Evolutionary conservation across 2,329 filamentous ascomycete genomes (phyloP), one percentile per base, ranked within the genome.

Genomic region (Hypoxylon sp.): DNA sequence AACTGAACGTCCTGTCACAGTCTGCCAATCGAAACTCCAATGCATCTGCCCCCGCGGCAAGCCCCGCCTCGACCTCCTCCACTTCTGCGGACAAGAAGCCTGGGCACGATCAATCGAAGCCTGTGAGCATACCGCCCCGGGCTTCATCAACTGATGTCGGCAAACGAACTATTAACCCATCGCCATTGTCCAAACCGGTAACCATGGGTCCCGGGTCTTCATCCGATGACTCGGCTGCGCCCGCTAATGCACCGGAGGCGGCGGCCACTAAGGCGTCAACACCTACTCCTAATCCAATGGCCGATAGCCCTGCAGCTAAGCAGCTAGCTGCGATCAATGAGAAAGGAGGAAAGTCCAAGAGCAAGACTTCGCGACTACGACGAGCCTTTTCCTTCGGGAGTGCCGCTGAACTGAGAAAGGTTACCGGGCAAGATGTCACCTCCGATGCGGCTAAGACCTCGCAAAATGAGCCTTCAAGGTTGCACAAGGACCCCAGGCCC

Each of bases 341-440:
- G 73, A 95, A 92, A 77, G 93, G 93, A 59, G 84, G 84, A 29
- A 92, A 89, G 77, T 87, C 90, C 71, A 94, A 94, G 78, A 94
- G 91, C 82, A 98, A 98, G 82, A 93, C 92, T 1, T 94, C 92
- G 17, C 87, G 94, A 72, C 84, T 99, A 66, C 90, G 96, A 61
- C 88, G 96, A 74, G 96, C 96, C 0, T 97, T 99, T 76, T 99
- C 96, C 0, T 99, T 99, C 81, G 94, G 96, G 54, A 98, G 95
- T 78, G 93, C 94, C 46, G 93, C 95, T 8, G 96, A 99, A 78
- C 89, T 99, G 52, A 88, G 92, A 70, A 92, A 92, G 77, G 92
- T 90, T 11, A 90, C 90, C 10, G 90, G 87, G 4, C 87, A 91
- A 73, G 90, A 91, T 63, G 67, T 73, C 19, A 74, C 78, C 33